Evolutionary conservation across 2,329 filamentous ascomycete genomes (phyloP).

Genomic region (Penicillium frequentans): DNA sequence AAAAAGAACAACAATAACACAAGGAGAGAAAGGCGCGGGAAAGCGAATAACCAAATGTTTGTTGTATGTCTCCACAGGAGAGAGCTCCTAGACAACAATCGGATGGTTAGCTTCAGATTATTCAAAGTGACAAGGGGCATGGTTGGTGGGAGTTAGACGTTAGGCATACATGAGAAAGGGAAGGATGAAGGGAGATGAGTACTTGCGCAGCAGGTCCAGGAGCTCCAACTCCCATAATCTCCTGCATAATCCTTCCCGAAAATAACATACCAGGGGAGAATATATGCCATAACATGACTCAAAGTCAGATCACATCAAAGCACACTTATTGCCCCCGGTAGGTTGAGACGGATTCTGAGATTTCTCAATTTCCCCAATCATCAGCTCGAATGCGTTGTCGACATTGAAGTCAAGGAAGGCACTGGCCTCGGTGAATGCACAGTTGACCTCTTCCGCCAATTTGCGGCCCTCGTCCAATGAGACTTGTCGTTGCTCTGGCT

Average conservation of each 20-base stretch:
- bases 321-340: constrained; percentile 75
- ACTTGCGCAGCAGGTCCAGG: not conserved
- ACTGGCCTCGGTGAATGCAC: constrained; percentile 92
- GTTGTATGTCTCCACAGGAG: not conserved
- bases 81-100: not conserved
- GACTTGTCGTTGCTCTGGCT: constrained; percentile 90
- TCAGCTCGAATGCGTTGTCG: constrained; percentile 83
- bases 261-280: constrained; percentile 5
- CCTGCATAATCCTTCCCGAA: not conserved
- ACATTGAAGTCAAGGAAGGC: constrained; percentile 95
- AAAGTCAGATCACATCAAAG: constrained; percentile 68
- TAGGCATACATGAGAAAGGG: not conserved
- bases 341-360: constrained; percentile 86
- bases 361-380: constrained; percentile 95
- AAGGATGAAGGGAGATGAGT: not conserved
- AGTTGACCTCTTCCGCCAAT: constrained; percentile 82
- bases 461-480: constrained; percentile 80
- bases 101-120: constrained; percentile 1
- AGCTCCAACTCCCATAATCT: not conserved
- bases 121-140: not conserved
- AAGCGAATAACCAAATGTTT: not conserved
- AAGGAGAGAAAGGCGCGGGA: not conserved
- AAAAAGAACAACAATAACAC: not conserved
- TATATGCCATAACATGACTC: constrained; percentile 3
- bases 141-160: not conserved